phyloP scores from a whole-genome alignment of 106 monocot genomes.

The Ottelia alismoides region DNA sequence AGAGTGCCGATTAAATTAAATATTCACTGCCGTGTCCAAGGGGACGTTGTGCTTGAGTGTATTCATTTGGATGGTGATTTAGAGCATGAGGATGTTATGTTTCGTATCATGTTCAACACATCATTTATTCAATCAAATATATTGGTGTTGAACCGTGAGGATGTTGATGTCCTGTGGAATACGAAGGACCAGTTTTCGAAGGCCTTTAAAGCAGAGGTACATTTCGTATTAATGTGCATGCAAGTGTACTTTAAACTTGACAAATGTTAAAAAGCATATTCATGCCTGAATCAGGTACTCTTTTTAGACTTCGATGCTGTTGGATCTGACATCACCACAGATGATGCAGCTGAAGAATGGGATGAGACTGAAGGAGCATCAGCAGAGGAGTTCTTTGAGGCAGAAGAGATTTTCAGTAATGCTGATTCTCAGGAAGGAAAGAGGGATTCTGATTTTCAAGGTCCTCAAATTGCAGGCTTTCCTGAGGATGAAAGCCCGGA shows the following conservation, averaged over 20 bases:
- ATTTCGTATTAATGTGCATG: neutral
- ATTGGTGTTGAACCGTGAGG: constrained; percentile 51
- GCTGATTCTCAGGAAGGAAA: constrained; percentile 49
- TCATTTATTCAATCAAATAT: constrained; percentile 52
- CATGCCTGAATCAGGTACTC: constrained; percentile 89
- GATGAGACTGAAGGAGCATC: constrained; percentile 36
- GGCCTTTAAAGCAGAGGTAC: constrained; percentile 90
- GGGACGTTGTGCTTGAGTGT: constrained; percentile 93
- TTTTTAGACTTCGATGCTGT: constrained; percentile 71
- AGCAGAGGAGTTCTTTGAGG: constrained; percentile 81
- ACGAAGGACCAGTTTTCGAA: constrained; percentile 45
- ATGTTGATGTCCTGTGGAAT: constrained; percentile 66
- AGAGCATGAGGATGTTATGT: constrained; percentile 47
- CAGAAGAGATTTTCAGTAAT: constrained; percentile 87
- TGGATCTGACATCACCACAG: constrained; percentile 23
- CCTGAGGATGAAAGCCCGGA: constrained; percentile 9
- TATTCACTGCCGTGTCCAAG: constrained; percentile 74
- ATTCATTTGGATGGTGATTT: constrained; percentile 45
- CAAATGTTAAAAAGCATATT: constrained; percentile 21
- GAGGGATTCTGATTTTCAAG: constrained; percentile 26
- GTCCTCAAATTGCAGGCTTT: constrained; percentile 5
- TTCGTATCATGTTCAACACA: constrained; percentile 93
- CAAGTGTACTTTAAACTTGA: constrained; percentile 5
- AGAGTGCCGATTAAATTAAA: constrained; percentile 43
- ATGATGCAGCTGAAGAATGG: constrained; percentile 22